Percentiles rank a stretch among this genome's conserved stretches.
Conservation (phyloP, 2,329 filamentous ascomycete genomes). For the Ceratocystis huliohia region DNA sequence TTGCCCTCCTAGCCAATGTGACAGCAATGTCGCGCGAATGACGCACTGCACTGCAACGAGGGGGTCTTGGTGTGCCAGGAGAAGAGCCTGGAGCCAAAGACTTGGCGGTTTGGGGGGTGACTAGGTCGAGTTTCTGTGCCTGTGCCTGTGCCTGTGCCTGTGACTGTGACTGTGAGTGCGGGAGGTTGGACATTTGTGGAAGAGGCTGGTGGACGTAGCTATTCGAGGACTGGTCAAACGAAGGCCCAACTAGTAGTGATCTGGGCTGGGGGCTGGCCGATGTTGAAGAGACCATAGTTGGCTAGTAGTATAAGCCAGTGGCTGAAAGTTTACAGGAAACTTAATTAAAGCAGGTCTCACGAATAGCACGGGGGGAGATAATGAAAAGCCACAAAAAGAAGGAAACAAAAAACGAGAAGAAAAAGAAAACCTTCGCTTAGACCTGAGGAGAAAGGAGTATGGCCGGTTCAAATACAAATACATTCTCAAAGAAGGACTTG, state of each 20-base stretch:
- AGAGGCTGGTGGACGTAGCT: background rate
- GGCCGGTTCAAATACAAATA: background rate
- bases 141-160: too few species aligned
- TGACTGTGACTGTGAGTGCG: too few species aligned
- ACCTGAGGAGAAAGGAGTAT: background rate
- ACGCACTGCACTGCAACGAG: background rate
- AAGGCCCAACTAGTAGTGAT: background rate
- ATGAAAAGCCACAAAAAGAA: background rate
- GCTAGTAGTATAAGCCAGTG: background rate
- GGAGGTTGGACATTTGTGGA: too few species aligned
- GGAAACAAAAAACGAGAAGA: background rate
- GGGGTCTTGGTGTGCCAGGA: background rate
- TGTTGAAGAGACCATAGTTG: background rate
- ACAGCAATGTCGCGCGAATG: background rate
- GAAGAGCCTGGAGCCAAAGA: background rate
- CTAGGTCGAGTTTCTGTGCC: background rate
- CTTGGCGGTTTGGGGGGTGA: background rate
- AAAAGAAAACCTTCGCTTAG: background rate
- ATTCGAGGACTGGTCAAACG: background rate
- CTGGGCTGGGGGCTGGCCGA: background rate
- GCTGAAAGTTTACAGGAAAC: background rate
- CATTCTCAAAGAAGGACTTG: background rate
- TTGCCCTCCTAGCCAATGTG: background rate
- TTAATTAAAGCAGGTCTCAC: background rate
- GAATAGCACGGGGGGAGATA: background rate